These are phyloP conservation scores for Theileria equi DNA, from an alignment of 169 alveolate species.

Conservation along the genomic window DNA sequence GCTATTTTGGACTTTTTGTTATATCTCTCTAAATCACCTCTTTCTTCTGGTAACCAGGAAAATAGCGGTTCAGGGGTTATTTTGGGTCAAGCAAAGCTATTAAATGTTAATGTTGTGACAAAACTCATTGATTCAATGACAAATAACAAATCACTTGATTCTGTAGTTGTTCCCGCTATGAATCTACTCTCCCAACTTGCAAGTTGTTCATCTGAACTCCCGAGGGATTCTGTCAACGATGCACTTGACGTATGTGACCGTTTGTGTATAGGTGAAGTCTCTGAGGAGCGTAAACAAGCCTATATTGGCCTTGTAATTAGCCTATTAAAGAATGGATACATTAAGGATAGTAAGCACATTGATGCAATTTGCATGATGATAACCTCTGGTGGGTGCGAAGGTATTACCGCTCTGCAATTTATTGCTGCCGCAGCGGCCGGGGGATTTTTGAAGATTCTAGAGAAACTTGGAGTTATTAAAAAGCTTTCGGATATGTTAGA, in stretches of 20 bases:
- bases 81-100: not conserved
- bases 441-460: slow-evolving; percentile 35
- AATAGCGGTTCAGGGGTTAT: slow-evolving; percentile 10
- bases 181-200: slow-evolving; percentile 38
- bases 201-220: slow-evolving; percentile 1
- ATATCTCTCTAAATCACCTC: slow-evolving; percentile 42
- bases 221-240: slow-evolving; percentile 3
- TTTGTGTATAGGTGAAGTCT: slow-evolving; percentile 23
- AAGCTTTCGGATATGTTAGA: slow-evolving; percentile 66
- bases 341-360: not conserved
- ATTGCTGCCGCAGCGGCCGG: slow-evolving; percentile 23
- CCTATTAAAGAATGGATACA: slow-evolving; percentile 9
- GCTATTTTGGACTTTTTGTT: slow-evolving; percentile 39
- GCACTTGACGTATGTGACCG: slow-evolving; percentile 40
- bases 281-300: slow-evolving; percentile 26
- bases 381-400: slow-evolving; percentile 26
- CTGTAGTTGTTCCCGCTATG: slow-evolving; percentile 46
- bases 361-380: slow-evolving; percentile 42
- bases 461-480: slow-evolving; percentile 60
- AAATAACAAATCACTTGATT: slow-evolving; percentile 42
- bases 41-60: not conserved
- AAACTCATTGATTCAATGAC: slow-evolving; percentile 19
- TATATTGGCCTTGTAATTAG: slow-evolving; percentile 17
- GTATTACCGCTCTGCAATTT: slow-evolving; percentile 25
- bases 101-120: slow-evolving; percentile 5